Evolutionary conservation across 805 yeast species (phyloP), one percentile per base, ranked within the genome.

Genomic region (Metschnikowia gruessii): DNA sequence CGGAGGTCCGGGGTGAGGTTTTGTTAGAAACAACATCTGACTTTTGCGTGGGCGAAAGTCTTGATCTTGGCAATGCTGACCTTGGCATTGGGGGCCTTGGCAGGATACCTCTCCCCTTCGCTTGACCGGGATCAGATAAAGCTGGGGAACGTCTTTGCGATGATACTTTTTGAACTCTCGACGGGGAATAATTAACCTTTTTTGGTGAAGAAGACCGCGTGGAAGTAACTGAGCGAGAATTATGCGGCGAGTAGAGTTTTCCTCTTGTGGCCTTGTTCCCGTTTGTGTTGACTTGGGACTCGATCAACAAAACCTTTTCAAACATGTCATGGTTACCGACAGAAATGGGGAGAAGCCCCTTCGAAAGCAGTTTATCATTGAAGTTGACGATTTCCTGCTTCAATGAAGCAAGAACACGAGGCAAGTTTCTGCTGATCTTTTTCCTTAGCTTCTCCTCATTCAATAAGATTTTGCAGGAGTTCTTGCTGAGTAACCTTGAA

Each of bases 381-480:
- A 79, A 86, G 11, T 66, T 68, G 3, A 55, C 48, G 4, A 87
- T 56, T 41, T 76, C 76, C 1, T 51, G 35, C 49, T 75, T 77
- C 40, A 92, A 64, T 1, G 72, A 77, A 3, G 68, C 64, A 9
- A 87, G 65, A 0, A 85, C 71, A 31, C 72, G 69, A 0, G 98
- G 98, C 54, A 87, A 68, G 54, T 78, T 77, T 58, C 81, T 80
- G n/a, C 78, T 66, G 7, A 91, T 72, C 44, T 77, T 76, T 54
- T 84, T 84, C 45, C 97, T 70, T 33, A 82, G 70, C 58, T 76
- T 83, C 60, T 90, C 97, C 61, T 92, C 99, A 47, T 84, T 78
- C 47, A 86, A 72, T 48, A 92, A 68, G 19, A 91, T 83, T 50
- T 82, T 83, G 52, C 92, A 91, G 1, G 90, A 84, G 56, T 85